phyloP scores from a whole-genome alignment of 345 rosid genomes.

The Kernera saxatilis region DNA sequence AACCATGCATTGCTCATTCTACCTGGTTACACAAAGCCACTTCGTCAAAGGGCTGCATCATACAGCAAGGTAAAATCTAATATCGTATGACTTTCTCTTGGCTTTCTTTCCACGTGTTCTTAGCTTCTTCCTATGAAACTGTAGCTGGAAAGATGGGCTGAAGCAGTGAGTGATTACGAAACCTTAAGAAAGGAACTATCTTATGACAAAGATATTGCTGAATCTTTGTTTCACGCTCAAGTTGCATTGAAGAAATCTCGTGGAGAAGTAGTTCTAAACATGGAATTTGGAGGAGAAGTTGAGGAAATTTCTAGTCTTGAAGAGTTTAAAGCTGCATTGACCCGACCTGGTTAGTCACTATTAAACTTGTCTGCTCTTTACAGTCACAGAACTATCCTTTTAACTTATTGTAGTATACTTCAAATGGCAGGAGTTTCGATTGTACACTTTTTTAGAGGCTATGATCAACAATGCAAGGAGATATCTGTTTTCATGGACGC shows the following conservation, averaged over 20 bases:
- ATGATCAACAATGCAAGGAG: slow-evolving; percentile 74
- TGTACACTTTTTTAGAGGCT: slow-evolving; percentile 59
- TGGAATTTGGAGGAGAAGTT: slow-evolving; percentile 97
- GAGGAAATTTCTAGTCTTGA: slow-evolving; percentile 67
- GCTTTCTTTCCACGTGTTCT: slow-evolving; percentile 6
- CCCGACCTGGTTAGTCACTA: slow-evolving; percentile 52
- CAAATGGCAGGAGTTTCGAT: slow-evolving; percentile 60
- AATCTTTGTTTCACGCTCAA: slow-evolving; percentile 85
- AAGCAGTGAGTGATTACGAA: slow-evolving; percentile 85
- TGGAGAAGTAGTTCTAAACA: slow-evolving; percentile 82
- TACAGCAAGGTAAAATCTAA: slow-evolving; percentile 57
- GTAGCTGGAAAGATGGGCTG: slow-evolving; percentile 88
- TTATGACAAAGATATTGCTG: slow-evolving; percentile 74
- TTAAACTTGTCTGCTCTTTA: neutral
- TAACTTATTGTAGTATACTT: neutral
- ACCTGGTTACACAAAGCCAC: slow-evolving; percentile 75
- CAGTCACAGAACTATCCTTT: neutral
- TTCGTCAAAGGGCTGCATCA: slow-evolving; percentile 82
- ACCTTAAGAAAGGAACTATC: slow-evolving; percentile 76
- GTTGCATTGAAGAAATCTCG: slow-evolving; percentile 88
- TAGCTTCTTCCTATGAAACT: slow-evolving; percentile 9
- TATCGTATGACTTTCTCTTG: neutral
- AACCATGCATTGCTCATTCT: slow-evolving; percentile 62
- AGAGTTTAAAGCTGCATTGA: slow-evolving; percentile 76
- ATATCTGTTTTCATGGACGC: slow-evolving; percentile 68